Conservation (phyloP, 2,329 filamentous ascomycete species). For the Monilinia laxa region DNA sequence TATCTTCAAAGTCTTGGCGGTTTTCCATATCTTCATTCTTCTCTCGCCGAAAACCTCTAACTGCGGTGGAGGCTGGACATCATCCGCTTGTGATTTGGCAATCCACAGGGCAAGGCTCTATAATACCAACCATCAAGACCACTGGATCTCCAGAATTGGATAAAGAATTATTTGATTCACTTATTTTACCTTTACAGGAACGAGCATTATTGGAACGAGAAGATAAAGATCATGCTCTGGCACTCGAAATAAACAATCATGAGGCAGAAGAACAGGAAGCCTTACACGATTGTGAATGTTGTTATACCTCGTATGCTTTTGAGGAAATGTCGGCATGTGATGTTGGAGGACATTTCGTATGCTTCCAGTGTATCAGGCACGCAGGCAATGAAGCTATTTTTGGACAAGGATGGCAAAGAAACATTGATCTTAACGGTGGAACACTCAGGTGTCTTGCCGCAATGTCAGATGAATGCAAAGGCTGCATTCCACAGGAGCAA, state of each 20-base stretch:
- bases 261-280: conserved; percentile 58
- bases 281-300: conserved; percentile 73
- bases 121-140: conserved; percentile 60
- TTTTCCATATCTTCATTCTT: conserved; percentile 72
- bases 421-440: conserved; percentile 68
- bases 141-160: conserved; percentile 67
- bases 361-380: conserved; percentile 78
- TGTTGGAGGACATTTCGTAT: conserved; percentile 68
- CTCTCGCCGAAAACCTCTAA: conserved; percentile 59
- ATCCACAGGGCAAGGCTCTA: conserved; percentile 54
- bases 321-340: conserved; percentile 71
- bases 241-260: conserved; percentile 54
- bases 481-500: conserved; percentile 68
- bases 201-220: conserved; percentile 48
- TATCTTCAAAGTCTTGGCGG: conserved; percentile 75
- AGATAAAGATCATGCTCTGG: conserved; percentile 53
- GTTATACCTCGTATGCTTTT: conserved; percentile 68
- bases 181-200: conserved; percentile 55
- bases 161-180: conserved; percentile 57
- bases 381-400: conserved; percentile 86
- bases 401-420: conserved; percentile 86
- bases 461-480: conserved; percentile 66
- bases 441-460: conserved; percentile 84
- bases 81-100: conserved; percentile 65
- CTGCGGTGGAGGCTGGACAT: conserved; percentile 54